Conservation (phyloP, 805 yeast genomes). For the Saccharomycopsis amapae region DNA sequence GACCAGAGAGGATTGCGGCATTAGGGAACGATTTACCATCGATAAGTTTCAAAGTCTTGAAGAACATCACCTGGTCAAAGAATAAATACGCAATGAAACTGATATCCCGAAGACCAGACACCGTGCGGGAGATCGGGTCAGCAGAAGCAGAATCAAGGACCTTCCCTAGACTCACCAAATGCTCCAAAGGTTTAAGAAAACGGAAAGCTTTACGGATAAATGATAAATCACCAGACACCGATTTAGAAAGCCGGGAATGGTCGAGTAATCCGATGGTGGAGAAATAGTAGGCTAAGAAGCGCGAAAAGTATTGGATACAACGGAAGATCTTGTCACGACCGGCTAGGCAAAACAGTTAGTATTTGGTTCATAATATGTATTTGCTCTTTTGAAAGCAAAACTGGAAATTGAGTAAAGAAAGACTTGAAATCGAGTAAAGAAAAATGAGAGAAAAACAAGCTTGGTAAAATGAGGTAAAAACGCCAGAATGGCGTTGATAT, state of each 20-base stretch:
- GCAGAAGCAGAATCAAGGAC: not conserved
- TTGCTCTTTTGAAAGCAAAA: too few species aligned
- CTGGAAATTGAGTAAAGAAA: too few species aligned
- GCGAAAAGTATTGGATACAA: conserved; percentile 15
- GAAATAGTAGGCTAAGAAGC: conserved; percentile 7
- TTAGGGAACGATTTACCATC: conserved; percentile 6
- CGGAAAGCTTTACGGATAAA: conserved; percentile 17
- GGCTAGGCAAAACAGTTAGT: conserved; percentile 5
- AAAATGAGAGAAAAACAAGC: too few species aligned
- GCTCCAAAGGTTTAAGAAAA: conserved; percentile 19
- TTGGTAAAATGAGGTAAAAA: too few species aligned
- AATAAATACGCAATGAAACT: conserved; percentile 11
- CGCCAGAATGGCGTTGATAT: too few species aligned
- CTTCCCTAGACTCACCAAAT: conserved; percentile 16
- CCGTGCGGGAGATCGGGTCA: too few species aligned
- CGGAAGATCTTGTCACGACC: conserved; percentile 20
- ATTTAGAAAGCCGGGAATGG: not conserved
- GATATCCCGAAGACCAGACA: conserved; percentile 3
- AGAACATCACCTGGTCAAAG: conserved; percentile 15
- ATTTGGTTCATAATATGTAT: too few species aligned
- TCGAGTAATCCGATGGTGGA: not conserved
- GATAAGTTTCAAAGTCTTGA: conserved; percentile 9
- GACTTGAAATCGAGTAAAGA: too few species aligned
- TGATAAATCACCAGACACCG: conserved; percentile 11
- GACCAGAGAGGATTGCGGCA: conserved; percentile 6